phyloP scores from a whole-genome alignment of 495 filamentous ascomycete species.

The Penicillium argentinense region DNA sequence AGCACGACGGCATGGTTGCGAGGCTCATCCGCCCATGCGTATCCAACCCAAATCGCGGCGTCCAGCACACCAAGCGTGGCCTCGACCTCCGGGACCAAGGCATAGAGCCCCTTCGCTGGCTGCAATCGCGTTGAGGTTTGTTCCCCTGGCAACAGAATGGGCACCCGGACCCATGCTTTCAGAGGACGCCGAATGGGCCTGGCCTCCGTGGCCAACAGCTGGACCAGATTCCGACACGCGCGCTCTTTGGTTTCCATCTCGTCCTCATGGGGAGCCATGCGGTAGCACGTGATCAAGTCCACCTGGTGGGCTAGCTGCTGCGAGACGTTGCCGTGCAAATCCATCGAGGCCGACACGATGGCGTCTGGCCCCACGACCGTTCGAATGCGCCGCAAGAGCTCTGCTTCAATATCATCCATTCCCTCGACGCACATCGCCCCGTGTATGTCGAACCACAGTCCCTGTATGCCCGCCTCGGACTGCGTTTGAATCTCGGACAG shows the following conservation, averaged over 20 bases:
- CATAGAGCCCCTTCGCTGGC: constrained; percentile 55
- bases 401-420: constrained; percentile 50
- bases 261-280: constrained; percentile 56
- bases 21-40: constrained; percentile 60
- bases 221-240: constrained; percentile 52
- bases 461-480: constrained; percentile 35
- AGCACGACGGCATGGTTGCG: constrained; percentile 54
- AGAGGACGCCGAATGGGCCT: constrained; percentile 28
- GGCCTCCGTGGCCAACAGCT: constrained; percentile 26
- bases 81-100: constrained; percentile 46
- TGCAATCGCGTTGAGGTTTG: constrained; percentile 58
- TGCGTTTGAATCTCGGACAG: constrained; percentile 34
- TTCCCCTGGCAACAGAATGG: constrained; percentile 56
- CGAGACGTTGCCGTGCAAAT: constrained; percentile 59
- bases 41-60: constrained; percentile 60
- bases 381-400: constrained; percentile 50
- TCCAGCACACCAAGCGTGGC: constrained; percentile 44
- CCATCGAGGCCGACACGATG: constrained; percentile 56
- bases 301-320: constrained; percentile 47
- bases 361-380: constrained; percentile 47
- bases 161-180: constrained; percentile 58
- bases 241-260: constrained; percentile 52
- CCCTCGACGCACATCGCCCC: constrained; percentile 59
- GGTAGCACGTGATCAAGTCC: constrained; percentile 58
- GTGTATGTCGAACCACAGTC: constrained; percentile 60